Conservation (phyloP, 805 yeast genomes). For the Teunomyces gatunensis region DNA sequence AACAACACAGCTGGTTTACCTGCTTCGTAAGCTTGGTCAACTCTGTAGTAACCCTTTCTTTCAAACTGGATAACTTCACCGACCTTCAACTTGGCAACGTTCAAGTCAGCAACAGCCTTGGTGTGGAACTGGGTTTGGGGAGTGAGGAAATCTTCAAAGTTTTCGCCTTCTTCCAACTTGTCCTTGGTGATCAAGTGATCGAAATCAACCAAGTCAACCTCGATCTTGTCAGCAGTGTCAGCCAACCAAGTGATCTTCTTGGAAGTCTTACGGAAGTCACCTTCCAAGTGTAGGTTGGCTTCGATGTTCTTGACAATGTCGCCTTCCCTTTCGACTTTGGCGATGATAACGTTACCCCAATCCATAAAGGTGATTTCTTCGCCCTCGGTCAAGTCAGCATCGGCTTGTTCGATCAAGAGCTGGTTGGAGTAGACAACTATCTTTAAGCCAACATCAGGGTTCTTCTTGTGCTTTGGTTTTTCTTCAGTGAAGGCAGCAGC, state of each 20-base stretch:
- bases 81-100: slow-evolving; percentile 22
- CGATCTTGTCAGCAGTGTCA: slow-evolving; percentile 24
- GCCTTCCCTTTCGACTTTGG: slow-evolving; percentile 23
- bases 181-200: slow-evolving; percentile 35
- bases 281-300: slow-evolving; percentile 30
- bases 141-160: slow-evolving; percentile 29
- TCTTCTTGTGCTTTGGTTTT: slow-evolving; percentile 31
- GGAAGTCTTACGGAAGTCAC: slow-evolving; percentile 31
- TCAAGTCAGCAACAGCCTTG: slow-evolving; percentile 25
- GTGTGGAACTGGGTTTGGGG: slow-evolving; percentile 25
- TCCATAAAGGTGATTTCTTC: slow-evolving; percentile 33
- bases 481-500: slow-evolving; percentile 18
- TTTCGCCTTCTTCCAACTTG: slow-evolving; percentile 30
- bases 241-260: slow-evolving; percentile 33
- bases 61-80: slow-evolving; percentile 28
- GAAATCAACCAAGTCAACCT: slow-evolving; percentile 26
- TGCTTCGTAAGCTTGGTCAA: slow-evolving; percentile 19
- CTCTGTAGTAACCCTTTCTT: slow-evolving; percentile 31
- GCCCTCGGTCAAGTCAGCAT: slow-evolving; percentile 23
- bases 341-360: slow-evolving; percentile 30
- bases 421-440: slow-evolving; percentile 19
- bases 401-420: slow-evolving; percentile 26
- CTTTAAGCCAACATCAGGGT: slow-evolving; percentile 27
- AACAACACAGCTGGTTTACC: slow-evolving; percentile 25
- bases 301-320: slow-evolving; percentile 23